phyloP scores from a whole-genome alignment of 805 yeast genomes.

The Henningerozyma blattae region DNA sequence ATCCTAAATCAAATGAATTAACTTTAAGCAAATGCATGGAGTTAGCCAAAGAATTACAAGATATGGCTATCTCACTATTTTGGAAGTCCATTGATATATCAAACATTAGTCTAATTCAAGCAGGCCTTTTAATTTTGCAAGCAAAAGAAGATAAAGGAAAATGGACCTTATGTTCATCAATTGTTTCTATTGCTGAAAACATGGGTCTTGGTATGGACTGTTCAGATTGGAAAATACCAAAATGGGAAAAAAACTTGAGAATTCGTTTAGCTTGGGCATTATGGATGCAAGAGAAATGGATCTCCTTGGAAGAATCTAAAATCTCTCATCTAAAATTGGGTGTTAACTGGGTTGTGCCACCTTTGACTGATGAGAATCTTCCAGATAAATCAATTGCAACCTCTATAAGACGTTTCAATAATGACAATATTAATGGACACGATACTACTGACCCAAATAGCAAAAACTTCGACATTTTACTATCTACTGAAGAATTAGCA shows the following conservation, averaged over 20 bases:
- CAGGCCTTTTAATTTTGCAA: constrained; percentile 70
- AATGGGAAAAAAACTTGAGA: constrained; percentile 88
- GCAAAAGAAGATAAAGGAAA: constrained; percentile 47
- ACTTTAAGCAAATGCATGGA: constrained; percentile 65
- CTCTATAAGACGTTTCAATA: too few species aligned
- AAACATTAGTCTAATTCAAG: constrained; percentile 82
- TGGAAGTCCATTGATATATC: constrained; percentile 56
- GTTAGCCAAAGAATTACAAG: constrained; percentile 45
- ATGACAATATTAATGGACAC: background rate
- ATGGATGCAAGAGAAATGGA: constrained; percentile 86
- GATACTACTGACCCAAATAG: background rate
- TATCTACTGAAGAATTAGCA: constrained; percentile 2
- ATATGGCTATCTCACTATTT: constrained; percentile 40
- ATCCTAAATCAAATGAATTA: constrained; percentile 46
- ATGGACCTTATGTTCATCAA: constrained; percentile 80
- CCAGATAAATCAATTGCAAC: constrained; percentile 44
- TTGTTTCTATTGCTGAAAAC: constrained; percentile 81
- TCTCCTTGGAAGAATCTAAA: constrained; percentile 65
- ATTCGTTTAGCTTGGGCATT: constrained; percentile 94
- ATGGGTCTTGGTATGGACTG: constrained; percentile 88
- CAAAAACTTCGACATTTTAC: background rate
- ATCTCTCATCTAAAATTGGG: constrained; percentile 71
- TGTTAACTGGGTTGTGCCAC: constrained; percentile 68
- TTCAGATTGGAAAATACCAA: constrained; percentile 80
- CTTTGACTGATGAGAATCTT: constrained; percentile 59